These are phyloP conservation scores for Chrysoporthe puriensis DNA, from an alignment of 2,329 filamentous ascomycete species.

Conservation along the genomic window DNA sequence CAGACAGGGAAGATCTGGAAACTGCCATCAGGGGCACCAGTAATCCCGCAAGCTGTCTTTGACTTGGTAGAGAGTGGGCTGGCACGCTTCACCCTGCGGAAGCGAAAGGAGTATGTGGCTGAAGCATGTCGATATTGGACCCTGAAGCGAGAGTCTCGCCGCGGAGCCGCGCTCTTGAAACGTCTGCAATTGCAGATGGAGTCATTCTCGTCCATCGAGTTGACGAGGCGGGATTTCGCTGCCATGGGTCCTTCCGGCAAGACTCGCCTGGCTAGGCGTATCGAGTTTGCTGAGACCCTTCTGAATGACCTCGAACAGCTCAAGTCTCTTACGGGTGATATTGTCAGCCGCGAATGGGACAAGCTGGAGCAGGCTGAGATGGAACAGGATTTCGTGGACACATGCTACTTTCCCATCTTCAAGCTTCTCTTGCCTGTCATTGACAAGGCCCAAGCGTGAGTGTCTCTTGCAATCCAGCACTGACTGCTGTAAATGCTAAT, in stretches of 20 bases:
- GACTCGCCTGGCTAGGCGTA: constrained; percentile 75
- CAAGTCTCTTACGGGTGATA: constrained; percentile 67
- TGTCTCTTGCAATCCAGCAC: constrained; percentile 33
- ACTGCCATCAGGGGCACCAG: constrained; percentile 88
- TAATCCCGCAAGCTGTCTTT: constrained; percentile 87
- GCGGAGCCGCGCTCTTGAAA: constrained; percentile 90
- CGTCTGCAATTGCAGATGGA: constrained; percentile 93
- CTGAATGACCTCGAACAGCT: constrained; percentile 78
- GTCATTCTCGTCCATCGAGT: constrained; percentile 95
- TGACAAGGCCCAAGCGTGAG: constrained; percentile 81
- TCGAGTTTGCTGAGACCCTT: constrained; percentile 82
- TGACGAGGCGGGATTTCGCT: constrained; percentile 93
- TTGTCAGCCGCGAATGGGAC: constrained; percentile 75
- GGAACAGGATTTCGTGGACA: constrained; percentile 80
- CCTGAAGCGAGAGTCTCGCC: constrained; percentile 87
- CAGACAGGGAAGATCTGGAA: constrained; percentile 79
- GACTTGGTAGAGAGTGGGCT: constrained; percentile 84
- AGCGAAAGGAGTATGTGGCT: constrained; percentile 88
- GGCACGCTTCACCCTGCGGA: constrained; percentile 76
- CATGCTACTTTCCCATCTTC: constrained; percentile 87
- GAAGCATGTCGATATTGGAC: constrained; percentile 99
- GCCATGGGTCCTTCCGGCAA: constrained; percentile 87
- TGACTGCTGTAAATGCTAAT: constrained; percentile 42
- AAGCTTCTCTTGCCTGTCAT: constrained; percentile 77
- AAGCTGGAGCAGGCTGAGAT: constrained; percentile 79